A percentile compares a stretch with the other conserved stretches of the same genome.
phyloP scores from a whole-genome alignment of 169 alveolate species.

The Babesia ovis region DNA sequence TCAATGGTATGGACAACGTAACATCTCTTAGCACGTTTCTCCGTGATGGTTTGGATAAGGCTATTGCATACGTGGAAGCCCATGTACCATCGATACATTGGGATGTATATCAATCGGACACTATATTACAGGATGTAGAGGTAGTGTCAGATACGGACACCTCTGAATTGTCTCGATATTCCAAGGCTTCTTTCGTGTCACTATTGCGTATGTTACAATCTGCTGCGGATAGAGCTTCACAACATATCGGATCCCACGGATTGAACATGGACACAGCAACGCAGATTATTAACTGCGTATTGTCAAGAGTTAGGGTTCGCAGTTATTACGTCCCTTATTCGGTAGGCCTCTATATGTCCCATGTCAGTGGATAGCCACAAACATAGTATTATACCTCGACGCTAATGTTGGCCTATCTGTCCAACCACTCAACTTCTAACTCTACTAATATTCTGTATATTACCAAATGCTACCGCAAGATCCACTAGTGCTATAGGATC shows the following conservation, averaged over 20 bases:
- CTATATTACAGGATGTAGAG: not conserved
- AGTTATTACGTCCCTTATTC: slow-evolving; percentile 16
- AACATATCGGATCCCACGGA: too few species aligned
- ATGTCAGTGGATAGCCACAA: too few species aligned
- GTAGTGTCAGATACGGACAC: not conserved
- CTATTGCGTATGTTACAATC: not conserved
- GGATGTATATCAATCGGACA: not conserved
- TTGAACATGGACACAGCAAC: not conserved
- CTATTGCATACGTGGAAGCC: not conserved
- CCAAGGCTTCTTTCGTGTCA: slow-evolving; percentile 13
- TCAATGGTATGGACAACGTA: too few species aligned
- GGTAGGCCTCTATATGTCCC: slow-evolving; percentile 14
- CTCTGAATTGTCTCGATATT: not conserved
- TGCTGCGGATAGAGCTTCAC: not conserved
- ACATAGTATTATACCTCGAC: too few species aligned
- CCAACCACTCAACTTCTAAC: too few species aligned
- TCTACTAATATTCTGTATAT: too few species aligned
- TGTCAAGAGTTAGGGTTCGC: slow-evolving; percentile 2
- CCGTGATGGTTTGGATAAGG: not conserved
- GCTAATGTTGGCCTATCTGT: too few species aligned
- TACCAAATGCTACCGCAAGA: too few species aligned
- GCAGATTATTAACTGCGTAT: not conserved
- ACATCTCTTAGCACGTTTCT: not conserved
- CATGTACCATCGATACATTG: slow-evolving; percentile 5
- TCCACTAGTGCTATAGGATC: too few species aligned